Evolutionary conservation across 345 rosid genomes (phyloP).

Genomic region (Schrenkiella parvula): DNA sequence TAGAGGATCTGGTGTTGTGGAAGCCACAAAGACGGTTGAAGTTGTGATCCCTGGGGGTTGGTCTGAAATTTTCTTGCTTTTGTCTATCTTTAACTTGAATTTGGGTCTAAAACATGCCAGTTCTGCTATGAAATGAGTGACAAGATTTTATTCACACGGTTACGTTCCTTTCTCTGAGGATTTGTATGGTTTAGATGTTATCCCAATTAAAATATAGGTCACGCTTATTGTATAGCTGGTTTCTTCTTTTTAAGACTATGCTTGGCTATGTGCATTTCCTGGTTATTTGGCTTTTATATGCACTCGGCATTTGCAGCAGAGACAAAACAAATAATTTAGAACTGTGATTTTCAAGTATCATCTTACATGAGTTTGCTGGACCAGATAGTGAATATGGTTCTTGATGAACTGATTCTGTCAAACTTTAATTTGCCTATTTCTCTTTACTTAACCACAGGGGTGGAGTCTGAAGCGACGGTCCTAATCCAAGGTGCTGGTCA

Average conservation of each 20-base stretch:
- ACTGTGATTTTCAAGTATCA: background rate
- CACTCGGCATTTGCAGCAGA: background rate
- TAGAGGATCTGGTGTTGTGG: constrained; percentile 72
- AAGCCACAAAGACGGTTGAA: constrained; percentile 66
- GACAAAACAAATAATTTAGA: constrained; percentile 9
- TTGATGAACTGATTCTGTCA: background rate
- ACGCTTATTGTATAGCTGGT: background rate
- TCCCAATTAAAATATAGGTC: background rate
- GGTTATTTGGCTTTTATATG: background rate
- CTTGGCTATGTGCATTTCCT: background rate
- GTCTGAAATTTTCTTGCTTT: constrained; percentile 26
- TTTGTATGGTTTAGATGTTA: background rate
- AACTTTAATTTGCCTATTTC: constrained; percentile 5
- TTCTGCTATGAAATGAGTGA: constrained; percentile 9
- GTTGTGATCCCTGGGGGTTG: constrained; percentile 77
- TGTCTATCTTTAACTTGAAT: background rate
- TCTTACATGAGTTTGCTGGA: constrained; percentile 4
- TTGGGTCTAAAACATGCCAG: constrained; percentile 4
- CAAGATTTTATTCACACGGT: background rate
- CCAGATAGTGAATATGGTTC: background rate
- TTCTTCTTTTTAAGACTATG: background rate
- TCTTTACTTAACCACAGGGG: constrained; percentile 49
- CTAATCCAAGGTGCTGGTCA: constrained; percentile 69
- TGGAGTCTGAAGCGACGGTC: constrained; percentile 81
- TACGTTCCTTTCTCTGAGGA: constrained; percentile 3